A percentile compares a stretch with the other conserved stretches of the same genome.
phyloP scores from a whole-genome alignment of 108 stramenopile genomes.

The Conticribra weissflogii region DNA sequence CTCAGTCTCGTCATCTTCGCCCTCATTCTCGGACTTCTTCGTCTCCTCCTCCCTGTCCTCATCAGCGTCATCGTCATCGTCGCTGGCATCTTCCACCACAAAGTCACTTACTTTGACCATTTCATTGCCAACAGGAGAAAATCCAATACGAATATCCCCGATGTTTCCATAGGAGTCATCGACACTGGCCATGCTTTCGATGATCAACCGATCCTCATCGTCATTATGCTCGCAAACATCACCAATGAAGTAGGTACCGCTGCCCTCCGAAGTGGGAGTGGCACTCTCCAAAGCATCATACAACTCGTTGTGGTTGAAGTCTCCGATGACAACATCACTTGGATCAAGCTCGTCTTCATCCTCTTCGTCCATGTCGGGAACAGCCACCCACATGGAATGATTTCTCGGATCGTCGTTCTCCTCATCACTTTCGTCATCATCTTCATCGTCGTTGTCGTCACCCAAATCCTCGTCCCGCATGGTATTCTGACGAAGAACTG shows the following conservation, averaged over 20 bases:
- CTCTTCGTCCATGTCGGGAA: slow-evolving; percentile 22
- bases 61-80: not conserved
- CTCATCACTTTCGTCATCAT: slow-evolving; percentile 11
- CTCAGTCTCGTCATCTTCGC: too few species aligned
- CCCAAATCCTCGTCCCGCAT: slow-evolving; percentile 1
- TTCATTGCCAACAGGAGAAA: not conserved
- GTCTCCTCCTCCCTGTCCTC: slow-evolving; percentile 1
- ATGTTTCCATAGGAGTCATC: not conserved
- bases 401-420: slow-evolving; percentile 25
- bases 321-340: slow-evolving; percentile 25
- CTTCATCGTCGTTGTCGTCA: slow-evolving; percentile 6
- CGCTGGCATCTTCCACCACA: not conserved
- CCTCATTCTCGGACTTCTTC: slow-evolving; percentile 6
- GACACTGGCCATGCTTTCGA: not conserved
- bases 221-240: slow-evolving; percentile 13
- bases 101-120: not conserved
- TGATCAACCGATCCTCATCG: too few species aligned
- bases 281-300: not conserved
- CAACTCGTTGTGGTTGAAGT: slow-evolving; percentile 4
- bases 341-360: slow-evolving; percentile 30
- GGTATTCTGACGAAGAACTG: too few species aligned
- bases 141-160: slow-evolving; percentile 4
- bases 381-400: slow-evolving; percentile 46
- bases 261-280: not conserved
- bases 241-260: slow-evolving; percentile 28